Evolutionary conservation across 2,329 filamentous ascomycete genomes (phyloP).

Genomic region (Beauveria caledonica): DNA sequence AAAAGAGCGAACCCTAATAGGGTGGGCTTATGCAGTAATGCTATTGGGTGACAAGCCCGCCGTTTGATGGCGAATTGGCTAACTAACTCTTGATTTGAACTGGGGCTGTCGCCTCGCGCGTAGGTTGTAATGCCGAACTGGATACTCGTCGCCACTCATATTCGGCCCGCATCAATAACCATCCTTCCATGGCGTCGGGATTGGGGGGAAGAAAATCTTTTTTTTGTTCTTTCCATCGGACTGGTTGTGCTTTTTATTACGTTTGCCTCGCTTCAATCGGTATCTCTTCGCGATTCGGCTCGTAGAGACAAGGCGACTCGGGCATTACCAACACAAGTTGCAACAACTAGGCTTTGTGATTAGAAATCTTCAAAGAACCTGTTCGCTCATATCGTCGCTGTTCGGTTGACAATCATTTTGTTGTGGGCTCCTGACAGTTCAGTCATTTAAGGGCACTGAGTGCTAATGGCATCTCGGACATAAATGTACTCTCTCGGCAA

Average conservation of each 20-base stretch:
- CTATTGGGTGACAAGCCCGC: not conserved
- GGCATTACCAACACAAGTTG: no score
- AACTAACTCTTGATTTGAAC: not conserved
- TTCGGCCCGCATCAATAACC: not conserved
- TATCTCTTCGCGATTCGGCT: not conserved
- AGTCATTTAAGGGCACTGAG: not conserved
- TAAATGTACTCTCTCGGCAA: not conserved
- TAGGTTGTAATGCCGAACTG: slow-evolving; percentile 4
- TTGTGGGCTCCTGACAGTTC: not conserved
- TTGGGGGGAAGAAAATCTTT: not conserved
- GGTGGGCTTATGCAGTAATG: no score
- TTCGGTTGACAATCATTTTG: not conserved
- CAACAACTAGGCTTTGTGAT: not conserved
- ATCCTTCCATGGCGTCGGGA: not conserved
- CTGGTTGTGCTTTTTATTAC: not conserved
- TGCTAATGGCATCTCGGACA: not conserved
- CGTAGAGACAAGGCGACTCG: no score
- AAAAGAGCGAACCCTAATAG: not conserved
- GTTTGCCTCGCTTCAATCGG: not conserved
- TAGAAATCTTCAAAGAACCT: not conserved
- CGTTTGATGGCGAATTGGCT: not conserved
- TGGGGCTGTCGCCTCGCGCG: not conserved
- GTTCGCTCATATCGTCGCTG: not conserved
- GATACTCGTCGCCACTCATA: not conserved
- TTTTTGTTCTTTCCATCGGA: not conserved